Evolutionary conservation across 345 rosid species (phyloP).

Genomic region (Citrus mangshanensis): DNA sequence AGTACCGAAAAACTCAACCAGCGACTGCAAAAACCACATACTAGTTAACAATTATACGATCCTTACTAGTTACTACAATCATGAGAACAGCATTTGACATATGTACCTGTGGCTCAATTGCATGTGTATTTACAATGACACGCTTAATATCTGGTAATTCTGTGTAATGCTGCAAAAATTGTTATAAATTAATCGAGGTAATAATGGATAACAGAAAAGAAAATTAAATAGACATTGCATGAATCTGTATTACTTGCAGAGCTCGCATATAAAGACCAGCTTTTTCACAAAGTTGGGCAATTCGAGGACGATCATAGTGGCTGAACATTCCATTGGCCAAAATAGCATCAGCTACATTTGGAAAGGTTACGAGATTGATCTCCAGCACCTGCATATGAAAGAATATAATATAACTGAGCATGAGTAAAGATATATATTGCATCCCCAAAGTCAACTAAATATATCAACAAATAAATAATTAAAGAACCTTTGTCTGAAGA

Average conservation of each 20-base stretch:
- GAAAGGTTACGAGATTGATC: slow-evolving; percentile 96
- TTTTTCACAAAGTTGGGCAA: slow-evolving; percentile 98
- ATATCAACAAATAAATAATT: not conserved
- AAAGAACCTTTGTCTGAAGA: slow-evolving; percentile 83
- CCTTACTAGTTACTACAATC: slow-evolving; percentile 10
- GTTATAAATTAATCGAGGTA: slow-evolving; percentile 3
- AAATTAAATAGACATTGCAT: slow-evolving; percentile 1
- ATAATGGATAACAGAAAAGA: not conserved
- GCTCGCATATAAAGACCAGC: slow-evolving; percentile 94
- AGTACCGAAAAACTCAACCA: slow-evolving; percentile 97
- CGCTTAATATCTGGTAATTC: slow-evolving; percentile 98
- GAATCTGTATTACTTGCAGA: slow-evolving; percentile 59
- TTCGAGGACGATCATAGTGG: slow-evolving; percentile 95
- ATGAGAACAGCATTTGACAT: slow-evolving; percentile 13
- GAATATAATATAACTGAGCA: slow-evolving; percentile 9
- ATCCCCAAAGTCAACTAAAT: not conserved
- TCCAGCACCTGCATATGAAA: slow-evolving; percentile 74
- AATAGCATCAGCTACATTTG: slow-evolving; percentile 98
- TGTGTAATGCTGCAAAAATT: slow-evolving; percentile 77
- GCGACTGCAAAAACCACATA: slow-evolving; percentile 51
- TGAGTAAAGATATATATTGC: slow-evolving; percentile 1
- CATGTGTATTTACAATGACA: slow-evolving; percentile 98
- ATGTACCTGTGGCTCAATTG: slow-evolving; percentile 97
- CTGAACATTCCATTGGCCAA: slow-evolving; percentile 97
- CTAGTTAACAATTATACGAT: slow-evolving; percentile 15